Evolutionary conservation across 371 early-diverging fungal species (phyloP).

Genomic region (Mucor plumbeus): DNA sequence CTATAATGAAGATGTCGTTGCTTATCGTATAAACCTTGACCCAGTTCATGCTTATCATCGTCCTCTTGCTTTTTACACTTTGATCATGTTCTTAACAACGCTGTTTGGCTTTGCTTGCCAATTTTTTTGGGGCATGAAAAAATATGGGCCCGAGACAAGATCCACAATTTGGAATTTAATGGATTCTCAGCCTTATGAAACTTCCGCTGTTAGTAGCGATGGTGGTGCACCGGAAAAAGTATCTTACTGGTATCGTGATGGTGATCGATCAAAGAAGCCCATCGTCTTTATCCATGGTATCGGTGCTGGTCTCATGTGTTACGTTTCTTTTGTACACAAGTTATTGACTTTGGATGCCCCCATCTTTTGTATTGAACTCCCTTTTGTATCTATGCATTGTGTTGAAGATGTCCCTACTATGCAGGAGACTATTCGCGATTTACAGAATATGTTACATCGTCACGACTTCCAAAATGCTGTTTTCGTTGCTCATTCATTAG

Average conservation of each 20-base stretch:
- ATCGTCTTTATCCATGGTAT: constrained; percentile 79
- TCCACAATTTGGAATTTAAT: constrained; percentile 37
- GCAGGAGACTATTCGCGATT: constrained; percentile 62
- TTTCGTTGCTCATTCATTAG: constrained; percentile 74
- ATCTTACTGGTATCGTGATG: constrained; percentile 59
- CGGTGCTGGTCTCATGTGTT: constrained; percentile 68
- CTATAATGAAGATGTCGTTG: constrained; percentile 59
- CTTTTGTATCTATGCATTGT: constrained; percentile 72
- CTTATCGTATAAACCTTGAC: constrained; percentile 66
- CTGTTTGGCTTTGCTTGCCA: constrained; percentile 29
- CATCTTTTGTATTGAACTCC: constrained; percentile 71
- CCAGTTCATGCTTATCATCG: constrained; percentile 70
- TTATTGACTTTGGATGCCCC: constrained; percentile 56
- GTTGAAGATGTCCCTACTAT: constrained; percentile 65
- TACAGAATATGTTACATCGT: constrained; percentile 62
- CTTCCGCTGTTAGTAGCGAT: not conserved
- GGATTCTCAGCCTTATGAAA: constrained; percentile 29
- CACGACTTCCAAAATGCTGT: constrained; percentile 64
- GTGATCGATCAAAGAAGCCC: constrained; percentile 56
- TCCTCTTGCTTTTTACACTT: constrained; percentile 66
- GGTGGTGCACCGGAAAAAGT: constrained; percentile 31
- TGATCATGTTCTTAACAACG: constrained; percentile 34
- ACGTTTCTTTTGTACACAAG: constrained; percentile 54
- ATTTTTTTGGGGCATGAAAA: constrained; percentile 40
- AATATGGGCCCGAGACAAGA: constrained; percentile 42